Evolutionary conservation across 208 protist species (phyloP).

Genomic region (Leishmania aethiopica): DNA sequence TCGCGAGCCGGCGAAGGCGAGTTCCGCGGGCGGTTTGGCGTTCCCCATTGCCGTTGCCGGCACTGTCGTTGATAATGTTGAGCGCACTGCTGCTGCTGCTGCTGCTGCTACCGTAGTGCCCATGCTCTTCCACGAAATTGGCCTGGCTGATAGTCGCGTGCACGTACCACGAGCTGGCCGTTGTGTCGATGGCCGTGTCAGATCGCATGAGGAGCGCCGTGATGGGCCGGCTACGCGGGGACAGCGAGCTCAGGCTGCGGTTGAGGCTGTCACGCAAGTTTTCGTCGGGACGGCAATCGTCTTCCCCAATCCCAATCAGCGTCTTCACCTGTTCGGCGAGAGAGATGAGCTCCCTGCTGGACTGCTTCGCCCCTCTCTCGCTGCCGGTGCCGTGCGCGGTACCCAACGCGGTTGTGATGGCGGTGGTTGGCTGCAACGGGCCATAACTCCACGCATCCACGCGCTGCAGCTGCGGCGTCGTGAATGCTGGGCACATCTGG

Average conservation of each 20-base stretch:
- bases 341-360: not conserved
- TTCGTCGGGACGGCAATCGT: not conserved
- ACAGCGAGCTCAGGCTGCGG: not conserved
- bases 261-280: not conserved
- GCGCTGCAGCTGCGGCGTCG: conserved; percentile 58
- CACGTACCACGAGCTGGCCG: conserved; percentile 21
- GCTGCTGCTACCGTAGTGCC: not conserved
- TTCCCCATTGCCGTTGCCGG: not conserved
- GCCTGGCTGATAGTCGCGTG: conserved; percentile 1
- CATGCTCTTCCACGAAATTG: conserved; percentile 8
- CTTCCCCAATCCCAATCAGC: not conserved
- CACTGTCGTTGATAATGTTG: not conserved
- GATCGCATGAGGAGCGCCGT: conserved; percentile 47
- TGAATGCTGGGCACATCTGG: conserved; percentile 60
- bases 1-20: not conserved
- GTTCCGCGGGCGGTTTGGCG: too few species aligned
- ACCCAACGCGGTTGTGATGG: not conserved
- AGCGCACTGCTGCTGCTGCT: not conserved
- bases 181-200: conserved; percentile 43
- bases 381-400: not conserved
- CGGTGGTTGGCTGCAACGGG: conserved; percentile 37
- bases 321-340: not conserved
- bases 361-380: not conserved
- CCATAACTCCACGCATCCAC: conserved; percentile 56
- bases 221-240: conserved; percentile 1